Evolutionary conservation across 148 eudicot genomes (phyloP).

Genomic region (Drosera capensis): DNA sequence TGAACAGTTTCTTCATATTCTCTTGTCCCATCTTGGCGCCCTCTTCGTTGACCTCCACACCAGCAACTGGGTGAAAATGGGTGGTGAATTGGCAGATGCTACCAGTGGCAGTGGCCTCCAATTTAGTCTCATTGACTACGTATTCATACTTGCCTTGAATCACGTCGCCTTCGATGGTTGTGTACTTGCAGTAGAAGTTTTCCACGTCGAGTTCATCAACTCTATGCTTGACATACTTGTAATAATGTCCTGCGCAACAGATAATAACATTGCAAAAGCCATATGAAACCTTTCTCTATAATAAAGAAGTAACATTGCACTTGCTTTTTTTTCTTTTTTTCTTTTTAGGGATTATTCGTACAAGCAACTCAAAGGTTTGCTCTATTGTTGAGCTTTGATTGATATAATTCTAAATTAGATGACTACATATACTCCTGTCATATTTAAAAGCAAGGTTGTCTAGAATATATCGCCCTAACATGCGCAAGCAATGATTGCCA

Average conservation of each 20-base stretch:
- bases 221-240: constrained; percentile 8
- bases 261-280: too few relatives aligned
- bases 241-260: constrained; percentile 1
- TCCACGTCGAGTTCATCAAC: constrained; percentile 10
- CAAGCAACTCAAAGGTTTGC: too few relatives aligned
- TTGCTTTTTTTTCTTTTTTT: too few relatives aligned
- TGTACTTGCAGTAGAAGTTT: constrained; percentile 13
- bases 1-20: constrained; percentile 5
- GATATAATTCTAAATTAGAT: too few relatives aligned
- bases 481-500: not conserved
- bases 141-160: constrained; percentile 7
- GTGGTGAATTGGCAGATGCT: constrained; percentile 7
- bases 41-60: constrained; percentile 9
- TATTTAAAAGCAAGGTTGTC: too few relatives aligned
- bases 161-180: constrained; percentile 9
- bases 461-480: too few relatives aligned
- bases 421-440: too few relatives aligned
- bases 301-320: not conserved
- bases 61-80: constrained; percentile 11
- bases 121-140: constrained; percentile 7
- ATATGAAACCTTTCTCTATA: not conserved
- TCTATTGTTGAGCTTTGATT: too few relatives aligned
- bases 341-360: too few relatives aligned
- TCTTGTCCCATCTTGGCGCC: constrained; percentile 6
- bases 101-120: constrained; percentile 7